Percentiles rank a stretch among this genome's conserved stretches.
Conservation (phyloP, 306 rosid genomes). For the Betula pendula region DNA sequence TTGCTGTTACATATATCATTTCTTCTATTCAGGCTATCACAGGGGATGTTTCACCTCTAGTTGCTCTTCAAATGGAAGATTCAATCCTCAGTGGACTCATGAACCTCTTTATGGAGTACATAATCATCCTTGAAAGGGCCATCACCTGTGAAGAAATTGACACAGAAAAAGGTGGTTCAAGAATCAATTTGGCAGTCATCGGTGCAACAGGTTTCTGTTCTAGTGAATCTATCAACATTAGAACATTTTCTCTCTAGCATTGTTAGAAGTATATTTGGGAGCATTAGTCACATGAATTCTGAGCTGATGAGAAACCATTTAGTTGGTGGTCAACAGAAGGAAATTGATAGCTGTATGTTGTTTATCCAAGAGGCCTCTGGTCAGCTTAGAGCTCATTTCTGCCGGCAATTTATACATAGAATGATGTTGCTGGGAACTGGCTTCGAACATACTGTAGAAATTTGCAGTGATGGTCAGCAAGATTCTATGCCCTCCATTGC, state of each 20-base stretch:
- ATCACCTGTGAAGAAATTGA: slow-evolving; percentile 34
- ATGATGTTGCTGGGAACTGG: slow-evolving; percentile 31
- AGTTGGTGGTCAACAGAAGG: slow-evolving; percentile 31
- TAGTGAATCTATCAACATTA: slow-evolving; percentile 60
- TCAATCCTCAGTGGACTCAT: slow-evolving; percentile 46
- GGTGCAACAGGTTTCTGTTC: slow-evolving; percentile 58
- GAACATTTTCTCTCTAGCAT: slow-evolving; percentile 40
- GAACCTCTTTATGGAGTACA: slow-evolving; percentile 56
- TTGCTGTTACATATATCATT: background rate
- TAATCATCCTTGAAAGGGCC: slow-evolving; percentile 47
- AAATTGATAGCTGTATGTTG: slow-evolving; percentile 42
- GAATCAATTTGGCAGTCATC: slow-evolving; percentile 48
- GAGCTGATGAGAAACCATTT: slow-evolving; percentile 29
- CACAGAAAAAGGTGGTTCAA: slow-evolving; percentile 35
- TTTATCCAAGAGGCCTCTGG: slow-evolving; percentile 46
- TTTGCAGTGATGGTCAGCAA: slow-evolving; percentile 28
- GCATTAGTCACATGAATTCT: slow-evolving; percentile 20
- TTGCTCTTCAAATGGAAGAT: slow-evolving; percentile 58
- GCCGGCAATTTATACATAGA: slow-evolving; percentile 44
- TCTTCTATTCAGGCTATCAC: slow-evolving; percentile 43
- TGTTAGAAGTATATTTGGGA: slow-evolving; percentile 36
- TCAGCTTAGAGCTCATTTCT: slow-evolving; percentile 56
- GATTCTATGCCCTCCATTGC: slow-evolving; percentile 51
- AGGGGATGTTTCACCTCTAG: slow-evolving; percentile 52
- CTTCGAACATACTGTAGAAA: slow-evolving; percentile 31